Conservation (phyloP, 805 yeast genomes). For the Candida awuae region DNA sequence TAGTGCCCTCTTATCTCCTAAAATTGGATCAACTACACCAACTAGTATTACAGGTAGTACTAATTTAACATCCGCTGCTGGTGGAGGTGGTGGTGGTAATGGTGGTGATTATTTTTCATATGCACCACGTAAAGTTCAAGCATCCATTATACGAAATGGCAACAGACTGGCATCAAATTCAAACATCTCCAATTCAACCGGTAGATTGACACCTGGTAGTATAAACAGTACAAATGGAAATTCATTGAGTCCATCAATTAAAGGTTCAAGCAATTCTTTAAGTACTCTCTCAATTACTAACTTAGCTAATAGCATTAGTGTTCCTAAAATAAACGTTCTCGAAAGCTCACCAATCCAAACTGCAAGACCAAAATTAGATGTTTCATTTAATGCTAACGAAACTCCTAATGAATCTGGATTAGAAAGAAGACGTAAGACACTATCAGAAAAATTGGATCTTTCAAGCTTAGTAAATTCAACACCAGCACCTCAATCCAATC, state of each 20-base stretch:
- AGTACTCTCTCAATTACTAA: background rate
- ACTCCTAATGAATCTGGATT: conserved; percentile 3
- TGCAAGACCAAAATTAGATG: conserved; percentile 3
- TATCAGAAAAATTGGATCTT: conserved; percentile 10
- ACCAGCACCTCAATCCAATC: background rate
- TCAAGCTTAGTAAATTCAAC: conserved; percentile 4
- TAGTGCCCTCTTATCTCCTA: conserved; percentile 5
- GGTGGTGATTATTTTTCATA: conserved; percentile 15
- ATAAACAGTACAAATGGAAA: background rate
- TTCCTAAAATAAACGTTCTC: conserved; percentile 7
- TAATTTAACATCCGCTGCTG: no score
- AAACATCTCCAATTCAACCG: background rate
- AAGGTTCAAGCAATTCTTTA: background rate
- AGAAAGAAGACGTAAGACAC: conserved; percentile 11
- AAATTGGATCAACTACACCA: conserved; percentile 4
- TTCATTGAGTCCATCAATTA: background rate
- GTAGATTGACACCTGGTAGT: conserved; percentile 8
- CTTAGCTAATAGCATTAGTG: background rate
- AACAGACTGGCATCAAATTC: conserved; percentile 12
- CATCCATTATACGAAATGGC: conserved; percentile 10
- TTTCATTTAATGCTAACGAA: background rate
- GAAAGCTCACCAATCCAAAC: conserved; percentile 27
- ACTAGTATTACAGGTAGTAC: conserved; percentile 1
- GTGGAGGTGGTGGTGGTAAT: no score
- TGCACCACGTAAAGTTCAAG: conserved; percentile 11